A percentile compares a stretch with the other conserved stretches of the same genome.
These are phyloP conservation scores for Phyllosticta citrichinensis DNA, from an alignment of 2,329 filamentous ascomycete genomes.

Conservation along the genomic window DNA sequence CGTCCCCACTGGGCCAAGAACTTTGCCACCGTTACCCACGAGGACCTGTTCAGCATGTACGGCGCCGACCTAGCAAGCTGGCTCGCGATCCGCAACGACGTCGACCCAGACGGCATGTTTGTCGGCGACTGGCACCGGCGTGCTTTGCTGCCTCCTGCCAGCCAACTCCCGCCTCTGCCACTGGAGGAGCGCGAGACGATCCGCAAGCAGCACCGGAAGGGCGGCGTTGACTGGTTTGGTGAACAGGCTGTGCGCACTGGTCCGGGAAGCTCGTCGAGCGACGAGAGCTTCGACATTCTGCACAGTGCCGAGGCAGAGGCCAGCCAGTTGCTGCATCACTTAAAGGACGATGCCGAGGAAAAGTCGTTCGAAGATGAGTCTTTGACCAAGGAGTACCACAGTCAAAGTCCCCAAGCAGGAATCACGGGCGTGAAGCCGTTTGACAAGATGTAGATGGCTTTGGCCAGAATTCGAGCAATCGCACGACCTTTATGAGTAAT, in stretches of 20 bases:
- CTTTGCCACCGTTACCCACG: constrained; percentile 50
- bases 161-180: constrained; percentile 22
- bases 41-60: constrained; percentile 59
- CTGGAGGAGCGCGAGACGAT: constrained; percentile 36
- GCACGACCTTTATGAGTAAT: not conserved
- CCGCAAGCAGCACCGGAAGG: constrained; percentile 18
- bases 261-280: constrained; percentile 19
- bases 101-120: constrained; percentile 78
- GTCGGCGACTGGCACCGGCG: constrained; percentile 81
- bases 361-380: not conserved
- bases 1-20: constrained; percentile 92
- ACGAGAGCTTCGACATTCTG: constrained; percentile 37
- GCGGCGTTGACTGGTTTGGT: constrained; percentile 30
- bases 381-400: not conserved
- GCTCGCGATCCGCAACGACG: constrained; percentile 56
- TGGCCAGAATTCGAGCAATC: not conserved
- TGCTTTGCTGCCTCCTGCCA: constrained; percentile 39
- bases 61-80: constrained; percentile 57
- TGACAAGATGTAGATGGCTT: constrained; percentile 4
- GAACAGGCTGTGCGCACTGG: constrained; percentile 20
- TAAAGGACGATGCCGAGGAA: not conserved
- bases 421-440: not conserved
- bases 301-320: constrained; percentile 34
- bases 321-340: constrained; percentile 16
- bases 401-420: not conserved